phyloP scores from a whole-genome alignment of 306 rosid species.

The Prunus salicina region DNA sequence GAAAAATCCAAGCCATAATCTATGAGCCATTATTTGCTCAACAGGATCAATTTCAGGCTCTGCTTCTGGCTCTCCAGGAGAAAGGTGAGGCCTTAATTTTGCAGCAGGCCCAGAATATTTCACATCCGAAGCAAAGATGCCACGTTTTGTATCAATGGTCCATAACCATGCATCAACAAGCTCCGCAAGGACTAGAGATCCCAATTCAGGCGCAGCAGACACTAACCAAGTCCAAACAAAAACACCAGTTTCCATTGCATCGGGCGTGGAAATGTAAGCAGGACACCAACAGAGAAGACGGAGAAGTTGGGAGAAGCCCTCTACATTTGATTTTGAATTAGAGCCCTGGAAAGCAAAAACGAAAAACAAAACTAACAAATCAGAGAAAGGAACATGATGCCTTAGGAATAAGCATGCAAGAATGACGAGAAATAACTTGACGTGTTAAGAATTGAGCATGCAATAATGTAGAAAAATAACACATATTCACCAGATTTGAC shows the following conservation, averaged over 20 bases:
- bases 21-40: conserved; percentile 91
- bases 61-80: conserved; percentile 87
- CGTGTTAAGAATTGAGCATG: not conserved
- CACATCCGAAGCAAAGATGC: conserved; percentile 80
- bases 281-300: conserved; percentile 99
- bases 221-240: conserved; percentile 99
- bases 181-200: conserved; percentile 92
- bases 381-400: conserved; percentile 20
- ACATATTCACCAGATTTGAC: conserved; percentile 73
- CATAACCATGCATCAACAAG: conserved; percentile 99
- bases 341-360: conserved; percentile 62
- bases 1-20: conserved; percentile 95
- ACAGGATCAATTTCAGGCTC: conserved; percentile 70
- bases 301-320: conserved; percentile 96
- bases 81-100: conserved; percentile 83
- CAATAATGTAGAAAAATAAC: conserved; percentile 16
- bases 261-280: conserved; percentile 84
- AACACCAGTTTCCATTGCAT: conserved; percentile 96
- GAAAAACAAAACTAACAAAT: conserved; percentile 16
- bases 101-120: conserved; percentile 89
- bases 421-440: conserved; percentile 1
- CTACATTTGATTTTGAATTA: conserved; percentile 74
- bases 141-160: conserved; percentile 95
- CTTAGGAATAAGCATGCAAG: not conserved
- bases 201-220: conserved; percentile 97